Evolutionary conservation across 495 filamentous ascomycete genomes (phyloP).

Genomic region (Penicillium mononematosum): DNA sequence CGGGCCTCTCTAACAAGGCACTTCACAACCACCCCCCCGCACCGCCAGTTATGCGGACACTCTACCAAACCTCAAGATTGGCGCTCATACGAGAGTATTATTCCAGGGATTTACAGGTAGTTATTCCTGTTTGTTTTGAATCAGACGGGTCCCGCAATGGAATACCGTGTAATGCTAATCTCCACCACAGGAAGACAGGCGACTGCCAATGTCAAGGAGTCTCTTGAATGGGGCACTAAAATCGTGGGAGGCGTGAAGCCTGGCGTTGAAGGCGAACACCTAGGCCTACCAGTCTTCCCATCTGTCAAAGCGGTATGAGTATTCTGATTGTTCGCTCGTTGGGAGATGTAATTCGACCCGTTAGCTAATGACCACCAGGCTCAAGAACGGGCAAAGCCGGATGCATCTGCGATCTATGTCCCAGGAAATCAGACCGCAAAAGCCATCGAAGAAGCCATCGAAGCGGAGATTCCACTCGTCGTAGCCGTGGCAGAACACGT

Average conservation of each 20-base stretch:
- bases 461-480: constrained; percentile 81
- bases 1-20: constrained; percentile 14
- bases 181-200: constrained; percentile 49
- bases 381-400: constrained; percentile 70
- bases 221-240: constrained; percentile 80
- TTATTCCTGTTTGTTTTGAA: constrained; percentile 2
- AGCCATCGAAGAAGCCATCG: constrained; percentile 87
- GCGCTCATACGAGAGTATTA: constrained; percentile 73
- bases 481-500: constrained; percentile 92
- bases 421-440: constrained; percentile 71
- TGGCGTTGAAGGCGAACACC: constrained; percentile 71
- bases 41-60: constrained; percentile 58
- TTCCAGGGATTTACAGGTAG: constrained; percentile 88
- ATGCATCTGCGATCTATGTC: constrained; percentile 85
- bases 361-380: constrained; percentile 51
- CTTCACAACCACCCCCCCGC: constrained; percentile 44
- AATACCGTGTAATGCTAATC: constrained; percentile 14
- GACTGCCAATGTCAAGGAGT: constrained; percentile 80
- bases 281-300: constrained; percentile 76
- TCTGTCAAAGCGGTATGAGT: constrained; percentile 61
- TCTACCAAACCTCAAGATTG: constrained; percentile 73
- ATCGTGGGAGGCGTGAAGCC: constrained; percentile 87
- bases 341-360: neutral
- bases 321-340: constrained; percentile 1
- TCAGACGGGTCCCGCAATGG: neutral